A percentile compares a stretch with the other conserved stretches of the same genome.
Conservation (phyloP, 805 yeast genomes). For the Teunomyces tritomae region DNA sequence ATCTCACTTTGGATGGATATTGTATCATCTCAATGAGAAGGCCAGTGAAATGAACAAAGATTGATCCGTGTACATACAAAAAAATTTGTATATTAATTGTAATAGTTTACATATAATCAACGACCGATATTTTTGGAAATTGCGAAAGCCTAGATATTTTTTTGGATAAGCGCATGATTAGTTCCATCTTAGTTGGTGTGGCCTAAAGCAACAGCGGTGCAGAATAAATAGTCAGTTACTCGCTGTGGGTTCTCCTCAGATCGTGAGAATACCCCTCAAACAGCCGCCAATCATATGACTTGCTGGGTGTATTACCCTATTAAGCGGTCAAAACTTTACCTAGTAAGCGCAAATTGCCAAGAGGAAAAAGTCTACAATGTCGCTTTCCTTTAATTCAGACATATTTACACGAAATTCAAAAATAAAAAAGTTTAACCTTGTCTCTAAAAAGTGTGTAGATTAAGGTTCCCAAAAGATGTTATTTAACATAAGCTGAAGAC, state of each 20-base stretch:
- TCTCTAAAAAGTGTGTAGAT: neutral
- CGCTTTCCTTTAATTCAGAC: neutral
- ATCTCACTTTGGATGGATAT: conserved; percentile 14
- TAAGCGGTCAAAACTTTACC: neutral
- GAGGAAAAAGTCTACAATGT: neutral
- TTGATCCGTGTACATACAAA: conserved; percentile 2
- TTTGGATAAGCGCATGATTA: neutral
- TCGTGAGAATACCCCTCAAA: neutral
- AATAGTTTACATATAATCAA: neutral
- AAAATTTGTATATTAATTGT: neutral
- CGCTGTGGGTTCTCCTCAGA: neutral
- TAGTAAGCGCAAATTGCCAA: neutral
- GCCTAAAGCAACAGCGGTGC: neutral
- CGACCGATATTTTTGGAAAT: neutral
- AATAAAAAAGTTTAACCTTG: neutral
- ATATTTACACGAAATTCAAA: neutral
- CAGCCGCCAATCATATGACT: neutral
- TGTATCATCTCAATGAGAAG: neutral
- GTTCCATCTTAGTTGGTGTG: neutral
- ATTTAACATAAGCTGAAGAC: neutral
- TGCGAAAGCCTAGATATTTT: neutral
- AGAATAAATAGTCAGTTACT: neutral
- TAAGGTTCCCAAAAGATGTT: neutral
- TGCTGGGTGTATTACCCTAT: neutral
- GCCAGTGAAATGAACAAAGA: neutral